A percentile compares a stretch with the other conserved stretches of the same genome.
phyloP scores from a whole-genome alignment of 352 stramenopile species.

The Sclerospora graminicola region DNA sequence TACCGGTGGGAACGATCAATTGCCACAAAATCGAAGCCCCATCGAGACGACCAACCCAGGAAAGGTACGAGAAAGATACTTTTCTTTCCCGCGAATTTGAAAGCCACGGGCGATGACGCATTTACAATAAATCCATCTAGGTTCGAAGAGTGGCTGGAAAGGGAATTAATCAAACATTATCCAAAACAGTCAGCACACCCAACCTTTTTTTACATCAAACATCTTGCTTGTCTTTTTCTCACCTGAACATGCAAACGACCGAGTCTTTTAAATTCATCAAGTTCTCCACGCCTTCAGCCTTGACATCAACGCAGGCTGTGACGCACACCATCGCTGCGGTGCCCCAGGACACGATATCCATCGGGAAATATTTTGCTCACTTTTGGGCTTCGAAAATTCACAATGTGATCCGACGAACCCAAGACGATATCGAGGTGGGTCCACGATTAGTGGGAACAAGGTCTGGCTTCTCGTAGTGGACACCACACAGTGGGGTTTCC shows the following conservation, averaged over 20 bases:
- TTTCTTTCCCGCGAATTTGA: constrained; percentile 84
- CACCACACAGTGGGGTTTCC: no score
- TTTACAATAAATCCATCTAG: constrained; percentile 81
- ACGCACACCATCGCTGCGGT: constrained; percentile 49
- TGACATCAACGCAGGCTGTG: constrained; percentile 34
- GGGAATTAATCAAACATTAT: neutral
- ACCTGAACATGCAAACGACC: constrained; percentile 81
- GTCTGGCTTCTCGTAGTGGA: no score
- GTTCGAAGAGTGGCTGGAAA: constrained; percentile 64
- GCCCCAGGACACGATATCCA: constrained; percentile 56
- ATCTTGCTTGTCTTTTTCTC: neutral
- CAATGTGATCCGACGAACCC: no score
- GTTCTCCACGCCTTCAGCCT: constrained; percentile 42
- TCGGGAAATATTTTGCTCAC: constrained; percentile 71
- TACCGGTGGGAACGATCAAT: constrained; percentile 45
- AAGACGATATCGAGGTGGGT: no score
- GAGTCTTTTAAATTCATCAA: constrained; percentile 44
- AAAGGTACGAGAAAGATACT: constrained; percentile 74
- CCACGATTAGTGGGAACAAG: no score
- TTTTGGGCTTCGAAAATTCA: no score
- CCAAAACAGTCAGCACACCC: constrained; percentile 1
- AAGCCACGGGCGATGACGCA: constrained; percentile 43
- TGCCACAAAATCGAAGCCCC: constrained; percentile 69
- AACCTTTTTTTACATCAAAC: neutral
- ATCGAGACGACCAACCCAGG: constrained; percentile 60